phyloP scores from a whole-genome alignment of 1,284 basidiomycete species.

The Peniophora sp. region DNA sequence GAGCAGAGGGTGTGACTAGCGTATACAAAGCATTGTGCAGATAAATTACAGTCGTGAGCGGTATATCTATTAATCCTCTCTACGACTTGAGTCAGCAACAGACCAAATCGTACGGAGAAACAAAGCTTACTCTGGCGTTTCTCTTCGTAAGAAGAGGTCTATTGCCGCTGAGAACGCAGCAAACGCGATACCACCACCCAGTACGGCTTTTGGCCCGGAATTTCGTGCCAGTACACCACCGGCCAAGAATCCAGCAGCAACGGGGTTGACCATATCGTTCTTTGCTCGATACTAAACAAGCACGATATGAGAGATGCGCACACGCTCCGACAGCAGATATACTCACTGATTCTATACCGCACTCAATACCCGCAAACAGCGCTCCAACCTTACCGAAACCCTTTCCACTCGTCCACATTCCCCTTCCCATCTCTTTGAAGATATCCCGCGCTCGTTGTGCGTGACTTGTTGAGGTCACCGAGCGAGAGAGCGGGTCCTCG shows the following conservation, averaged over 20 bases:
- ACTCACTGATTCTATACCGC: slow-evolving; percentile 91
- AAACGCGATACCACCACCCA: slow-evolving; percentile 83
- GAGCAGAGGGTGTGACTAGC: background rate
- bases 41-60: slow-evolving; percentile 2
- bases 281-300: slow-evolving; percentile 85
- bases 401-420: slow-evolving; percentile 87
- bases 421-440: slow-evolving; percentile 91
- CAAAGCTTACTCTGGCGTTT: slow-evolving; percentile 71
- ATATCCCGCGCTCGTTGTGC: slow-evolving; percentile 80
- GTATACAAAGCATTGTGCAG: background rate
- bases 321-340: too few species aligned
- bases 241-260: slow-evolving; percentile 64
- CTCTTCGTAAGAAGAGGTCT: slow-evolving; percentile 79
- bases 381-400: slow-evolving; percentile 95
- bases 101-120: background rate
- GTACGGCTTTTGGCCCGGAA: slow-evolving; percentile 74
- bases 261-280: slow-evolving; percentile 85
- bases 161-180: slow-evolving; percentile 88
- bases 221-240: slow-evolving; percentile 81
- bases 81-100: slow-evolving; percentile 10
- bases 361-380: slow-evolving; percentile 90
- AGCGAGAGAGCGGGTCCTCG: slow-evolving; percentile 84
- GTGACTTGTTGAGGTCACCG: slow-evolving; percentile 52
- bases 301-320: too few species aligned
- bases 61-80: slow-evolving; percentile 24